Base-by-base conservation (phyloP, 768 basidiomycete species). In the Cyclocybe aegerita region DNA sequence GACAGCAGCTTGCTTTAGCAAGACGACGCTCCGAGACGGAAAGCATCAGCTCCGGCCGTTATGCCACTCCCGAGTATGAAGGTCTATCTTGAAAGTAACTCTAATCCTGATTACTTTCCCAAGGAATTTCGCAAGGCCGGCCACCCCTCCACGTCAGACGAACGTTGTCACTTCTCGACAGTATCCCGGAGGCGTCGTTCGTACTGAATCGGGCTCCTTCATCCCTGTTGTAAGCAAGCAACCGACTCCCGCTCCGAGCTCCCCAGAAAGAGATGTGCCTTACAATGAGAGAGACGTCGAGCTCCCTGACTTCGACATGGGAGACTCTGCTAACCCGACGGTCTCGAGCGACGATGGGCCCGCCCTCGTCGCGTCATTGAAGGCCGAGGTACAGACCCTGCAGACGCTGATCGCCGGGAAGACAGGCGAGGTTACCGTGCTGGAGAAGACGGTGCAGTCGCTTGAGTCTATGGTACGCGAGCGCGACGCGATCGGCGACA, bases 241-340 rank as follows among this genome's bases (percentile, higher is more conserved):
- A 16, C 78, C 78, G 8, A 80, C 79, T 1, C 80, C 80, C 46
- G 76, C 76, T 15, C 77, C 78, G 31, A 79, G 71, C 55, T 39
- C 49, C 36, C 52, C 52, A 15, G 53, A 46, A n/a, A 29, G 17
- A 32, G 43, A 50, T 33, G 17, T 39, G 36, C 44, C 46, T 29
- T 15, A 32, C 34, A 31, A 41, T 29, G 39, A 39, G 10, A 46
- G 39, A 17, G 23, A 23, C 5, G 23, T 5, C 23, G 17, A 17
- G 10, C 47, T 41, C 46, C 51, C 46, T 42, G 30, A 14, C 39
- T 9, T 33, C 47, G 30, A 42, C 35, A 17, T 34, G 23, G 11
- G 41, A 44, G 41, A 34, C 15, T 33, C 23, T 23, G 23, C 23
- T 23, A 23, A 23, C 23, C 23, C 23, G 38, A 39, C 39, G 17